Conservation (phyloP, 2,329 filamentous ascomycete species). For the Talaromyces sp. region DNA sequence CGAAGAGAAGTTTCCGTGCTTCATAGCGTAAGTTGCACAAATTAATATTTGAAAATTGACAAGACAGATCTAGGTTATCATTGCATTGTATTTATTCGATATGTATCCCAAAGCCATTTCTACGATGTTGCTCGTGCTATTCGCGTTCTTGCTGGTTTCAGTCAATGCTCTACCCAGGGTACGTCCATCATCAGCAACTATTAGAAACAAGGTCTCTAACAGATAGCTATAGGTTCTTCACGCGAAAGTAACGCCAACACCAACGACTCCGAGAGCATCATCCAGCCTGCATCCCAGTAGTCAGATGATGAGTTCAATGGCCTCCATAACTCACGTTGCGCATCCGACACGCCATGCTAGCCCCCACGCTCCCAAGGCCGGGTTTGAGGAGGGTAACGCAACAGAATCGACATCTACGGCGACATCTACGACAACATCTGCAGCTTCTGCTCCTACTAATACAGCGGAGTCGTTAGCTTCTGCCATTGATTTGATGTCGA, state of each 20-base stretch:
- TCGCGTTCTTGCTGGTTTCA: neutral
- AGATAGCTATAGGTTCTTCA: neutral
- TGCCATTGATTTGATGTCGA: neutral
- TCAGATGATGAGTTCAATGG: neutral
- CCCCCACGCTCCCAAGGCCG: neutral
- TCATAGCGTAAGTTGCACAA: neutral
- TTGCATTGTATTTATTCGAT: neutral
- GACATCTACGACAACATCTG: neutral
- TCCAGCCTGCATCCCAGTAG: neutral
- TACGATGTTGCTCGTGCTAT: neutral
- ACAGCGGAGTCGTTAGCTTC: neutral
- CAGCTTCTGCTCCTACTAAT: neutral
- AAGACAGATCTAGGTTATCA: neutral
- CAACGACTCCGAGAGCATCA: neutral
- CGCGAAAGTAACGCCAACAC: neutral
- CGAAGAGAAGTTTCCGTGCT: neutral
- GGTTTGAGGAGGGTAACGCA: neutral
- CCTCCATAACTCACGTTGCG: neutral
- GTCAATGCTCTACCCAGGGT: constrained; percentile 10
- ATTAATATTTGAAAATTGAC: neutral
- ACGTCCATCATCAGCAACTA: neutral
- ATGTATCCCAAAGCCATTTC: constrained; percentile 3
- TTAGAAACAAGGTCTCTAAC: neutral
- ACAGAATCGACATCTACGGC: neutral
- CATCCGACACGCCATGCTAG: neutral